Conservation (phyloP, 306 rosid genomes). For the Casuarina glauca region DNA sequence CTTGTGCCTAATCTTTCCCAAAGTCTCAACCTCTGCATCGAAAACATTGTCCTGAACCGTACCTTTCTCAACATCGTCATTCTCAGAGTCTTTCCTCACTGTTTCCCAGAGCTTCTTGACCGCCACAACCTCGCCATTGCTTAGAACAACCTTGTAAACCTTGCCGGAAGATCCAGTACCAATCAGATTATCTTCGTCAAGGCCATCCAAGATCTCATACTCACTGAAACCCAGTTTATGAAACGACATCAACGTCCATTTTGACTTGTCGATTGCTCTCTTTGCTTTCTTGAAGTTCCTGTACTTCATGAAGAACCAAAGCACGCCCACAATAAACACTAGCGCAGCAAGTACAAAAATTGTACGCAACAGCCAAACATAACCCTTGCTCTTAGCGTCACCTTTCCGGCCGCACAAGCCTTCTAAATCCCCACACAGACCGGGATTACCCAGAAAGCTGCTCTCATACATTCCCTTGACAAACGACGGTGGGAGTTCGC, state of each 20-base stretch:
- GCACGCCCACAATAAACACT: conserved; percentile 63
- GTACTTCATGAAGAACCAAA: conserved; percentile 74
- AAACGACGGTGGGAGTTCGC: conserved; percentile 70
- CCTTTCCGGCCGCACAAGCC: conserved; percentile 47
- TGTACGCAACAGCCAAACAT: conserved; percentile 62
- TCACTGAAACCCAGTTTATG: conserved; percentile 89
- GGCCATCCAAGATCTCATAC: conserved; percentile 80
- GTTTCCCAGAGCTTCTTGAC: conserved; percentile 84
- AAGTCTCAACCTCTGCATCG: conserved; percentile 84
- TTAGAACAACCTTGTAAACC: conserved; percentile 81
- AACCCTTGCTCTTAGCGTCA: conserved; percentile 35
- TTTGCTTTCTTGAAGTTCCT: conserved; percentile 46
- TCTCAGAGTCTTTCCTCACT: conserved; percentile 31
- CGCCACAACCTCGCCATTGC: conserved; percentile 70
- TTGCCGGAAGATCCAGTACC: conserved; percentile 88
- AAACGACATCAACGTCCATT: conserved; percentile 92
- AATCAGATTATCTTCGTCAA: conserved; percentile 81
- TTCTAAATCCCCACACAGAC: conserved; percentile 60
- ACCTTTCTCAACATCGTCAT: conserved; percentile 59
- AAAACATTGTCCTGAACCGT: conserved; percentile 56
- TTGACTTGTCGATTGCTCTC: conserved; percentile 60
- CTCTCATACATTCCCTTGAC: conserved; percentile 55
- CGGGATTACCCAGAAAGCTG: conserved; percentile 86
- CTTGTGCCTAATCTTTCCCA: conserved; percentile 93
- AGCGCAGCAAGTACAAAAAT: conserved; percentile 55